Evolutionary conservation across 139 green algal genomes (phyloP), one percentile per base, ranked within the genome.

Genomic region (Gonium pectorale): DNA sequence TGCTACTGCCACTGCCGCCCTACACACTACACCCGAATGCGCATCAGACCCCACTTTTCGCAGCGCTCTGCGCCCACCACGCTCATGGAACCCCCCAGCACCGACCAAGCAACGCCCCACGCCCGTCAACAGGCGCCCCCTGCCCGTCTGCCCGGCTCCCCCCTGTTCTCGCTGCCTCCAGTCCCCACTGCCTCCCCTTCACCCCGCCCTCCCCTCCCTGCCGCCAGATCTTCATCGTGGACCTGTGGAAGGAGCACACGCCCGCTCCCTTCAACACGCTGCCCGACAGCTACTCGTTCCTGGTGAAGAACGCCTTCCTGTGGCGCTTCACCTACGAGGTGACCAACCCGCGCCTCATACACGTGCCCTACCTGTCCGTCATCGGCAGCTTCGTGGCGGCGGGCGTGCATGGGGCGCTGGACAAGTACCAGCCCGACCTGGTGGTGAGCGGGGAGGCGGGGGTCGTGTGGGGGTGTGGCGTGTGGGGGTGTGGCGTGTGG

Each of bases 161-260:
- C n/a, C n/a, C n/a, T n/a, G n/a, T n/a, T n/a, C n/a, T n/a, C n/a
- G n/a, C n/a, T n/a, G n/a, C n/a, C n/a, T n/a, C n/a, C n/a, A n/a
- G n/a, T n/a, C n/a, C n/a, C n/a, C n/a, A n/a, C n/a, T n/a, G n/a
- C n/a, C n/a, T 15, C 31, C 4, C 37, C 71, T 51, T 11, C 33
- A n/a, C 19, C 19, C 35, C n/a, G n/a, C n/a, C n/a, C n/a, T n/a
- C 22, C 11, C 31, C 19, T 40, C 43, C 35, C n/a, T 68, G 8
- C 24, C 11, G 81, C 37, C 92, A 98, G 90, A 86, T 99, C 33
- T 72, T 94, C 67, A 94, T 99, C 33, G 93, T 98, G 38, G 97
- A 99, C 87, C 90, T 99, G 78, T 99, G 97, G 97, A 97, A 90
- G 60, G 89, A 98, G 33, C 92, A 99, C 91, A 98, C 96, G 9